A percentile compares a stretch with the other conserved stretches of the same genome.
phyloP scores from a whole-genome alignment of 495 filamentous ascomycete genomes.

The Penicillium desertorum region DNA sequence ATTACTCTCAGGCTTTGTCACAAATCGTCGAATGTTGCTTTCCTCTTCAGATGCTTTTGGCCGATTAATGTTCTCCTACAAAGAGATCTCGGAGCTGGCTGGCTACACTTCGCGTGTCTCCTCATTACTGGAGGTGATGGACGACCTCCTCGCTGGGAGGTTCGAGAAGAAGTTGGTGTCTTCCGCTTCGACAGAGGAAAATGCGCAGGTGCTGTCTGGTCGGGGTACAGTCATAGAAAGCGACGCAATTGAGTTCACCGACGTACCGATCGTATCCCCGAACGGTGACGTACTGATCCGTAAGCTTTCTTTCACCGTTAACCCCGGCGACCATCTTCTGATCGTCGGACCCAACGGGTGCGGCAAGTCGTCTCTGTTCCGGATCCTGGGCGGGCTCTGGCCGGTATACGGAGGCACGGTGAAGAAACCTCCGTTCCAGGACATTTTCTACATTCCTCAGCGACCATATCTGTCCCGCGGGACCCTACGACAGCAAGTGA shows the following conservation, averaged over 20 bases:
- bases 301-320: slow-evolving; percentile 80
- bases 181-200: slow-evolving; percentile 72
- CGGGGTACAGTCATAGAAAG: slow-evolving; percentile 77
- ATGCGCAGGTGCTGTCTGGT: slow-evolving; percentile 74
- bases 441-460: slow-evolving; percentile 98
- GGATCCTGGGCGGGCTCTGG: slow-evolving; percentile 95
- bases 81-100: slow-evolving; percentile 93
- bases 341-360: slow-evolving; percentile 97
- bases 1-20: slow-evolving; percentile 67
- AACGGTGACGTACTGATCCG: slow-evolving; percentile 90
- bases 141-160: slow-evolving; percentile 80
- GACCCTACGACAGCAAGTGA: slow-evolving; percentile 89
- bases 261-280: slow-evolving; percentile 96
- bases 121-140: slow-evolving; percentile 87
- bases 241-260: slow-evolving; percentile 77
- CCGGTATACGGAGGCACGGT: slow-evolving; percentile 97
- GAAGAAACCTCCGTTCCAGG: slow-evolving; percentile 78
- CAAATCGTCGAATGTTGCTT: slow-evolving; percentile 86
- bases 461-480: slow-evolving; percentile 89
- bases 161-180: slow-evolving; percentile 97
- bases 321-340: slow-evolving; percentile 82
- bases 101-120: slow-evolving; percentile 92
- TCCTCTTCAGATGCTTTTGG: slow-evolving; percentile 95
- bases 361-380: slow-evolving; percentile 92
- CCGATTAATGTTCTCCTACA: slow-evolving; percentile 96